Evolutionary conservation across 2,329 filamentous ascomycete genomes (phyloP).

Genomic region (Dactylellina haptotyla): DNA sequence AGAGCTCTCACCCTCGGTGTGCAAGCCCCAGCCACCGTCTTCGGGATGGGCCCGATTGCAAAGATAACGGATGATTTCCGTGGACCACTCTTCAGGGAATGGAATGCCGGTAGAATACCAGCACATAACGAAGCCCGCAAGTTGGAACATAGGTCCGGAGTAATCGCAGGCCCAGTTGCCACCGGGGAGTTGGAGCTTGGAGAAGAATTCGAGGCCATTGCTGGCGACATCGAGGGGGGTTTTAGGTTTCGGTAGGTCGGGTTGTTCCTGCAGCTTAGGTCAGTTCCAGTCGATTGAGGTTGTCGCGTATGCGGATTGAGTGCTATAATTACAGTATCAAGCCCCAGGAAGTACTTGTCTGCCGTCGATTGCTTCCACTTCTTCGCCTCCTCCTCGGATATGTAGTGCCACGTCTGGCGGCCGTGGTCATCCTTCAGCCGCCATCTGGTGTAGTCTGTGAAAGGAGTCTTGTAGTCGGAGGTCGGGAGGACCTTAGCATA

Average conservation of each 20-base stretch:
- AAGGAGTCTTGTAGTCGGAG: slow-evolving; percentile 41
- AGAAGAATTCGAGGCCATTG: slow-evolving; percentile 89
- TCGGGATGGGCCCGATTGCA: slow-evolving; percentile 83
- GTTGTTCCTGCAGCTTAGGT: slow-evolving; percentile 71
- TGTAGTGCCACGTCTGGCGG: slow-evolving; percentile 92
- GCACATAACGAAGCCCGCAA: slow-evolving; percentile 83
- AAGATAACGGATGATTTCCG: slow-evolving; percentile 92
- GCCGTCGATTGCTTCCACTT: slow-evolving; percentile 86
- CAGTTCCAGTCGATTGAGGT: background rate
- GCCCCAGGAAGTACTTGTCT: slow-evolving; percentile 88
- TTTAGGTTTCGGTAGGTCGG: slow-evolving; percentile 74
- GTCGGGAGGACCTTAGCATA: slow-evolving; percentile 10
- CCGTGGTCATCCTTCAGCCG: slow-evolving; percentile 83
- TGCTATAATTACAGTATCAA: slow-evolving; percentile 76
- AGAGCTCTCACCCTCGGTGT: slow-evolving; percentile 91
- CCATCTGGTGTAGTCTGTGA: slow-evolving; percentile 84
- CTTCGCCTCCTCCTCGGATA: slow-evolving; percentile 76
- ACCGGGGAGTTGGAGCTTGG: slow-evolving; percentile 83
- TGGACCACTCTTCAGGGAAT: slow-evolving; percentile 80
- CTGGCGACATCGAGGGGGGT: slow-evolving; percentile 79
- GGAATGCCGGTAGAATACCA: slow-evolving; percentile 91
- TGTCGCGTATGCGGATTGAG: background rate
- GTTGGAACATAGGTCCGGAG: slow-evolving; percentile 94
- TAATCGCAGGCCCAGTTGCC: slow-evolving; percentile 99
- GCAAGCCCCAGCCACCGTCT: slow-evolving; percentile 96